Conservation (phyloP, 257 asterid species). For the Scutellaria galericulata region DNA sequence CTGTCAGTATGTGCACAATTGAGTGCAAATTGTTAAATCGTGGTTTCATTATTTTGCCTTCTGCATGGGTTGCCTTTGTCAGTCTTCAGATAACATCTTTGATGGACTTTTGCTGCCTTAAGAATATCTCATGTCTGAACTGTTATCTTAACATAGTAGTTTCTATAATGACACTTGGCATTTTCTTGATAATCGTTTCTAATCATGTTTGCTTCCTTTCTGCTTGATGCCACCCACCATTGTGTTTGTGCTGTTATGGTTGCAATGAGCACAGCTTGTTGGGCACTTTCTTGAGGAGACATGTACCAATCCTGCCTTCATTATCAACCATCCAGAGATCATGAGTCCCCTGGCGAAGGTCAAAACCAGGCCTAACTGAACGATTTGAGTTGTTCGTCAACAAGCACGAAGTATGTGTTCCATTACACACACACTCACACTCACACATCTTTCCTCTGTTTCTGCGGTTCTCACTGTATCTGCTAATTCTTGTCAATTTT, state of each 20-base stretch:
- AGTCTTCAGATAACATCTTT: no score
- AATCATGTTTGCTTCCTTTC: not conserved
- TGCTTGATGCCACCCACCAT: not conserved
- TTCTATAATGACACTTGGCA: no score
- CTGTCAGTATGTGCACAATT: no score
- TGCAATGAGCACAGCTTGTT: slow-evolving; percentile 61
- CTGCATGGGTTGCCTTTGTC: no score
- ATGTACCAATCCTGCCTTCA: slow-evolving; percentile 73
- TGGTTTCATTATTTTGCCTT: no score
- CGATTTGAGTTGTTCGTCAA: slow-evolving; percentile 86
- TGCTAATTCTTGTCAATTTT: not conserved
- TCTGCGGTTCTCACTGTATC: not conserved
- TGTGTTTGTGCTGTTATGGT: slow-evolving; percentile 1
- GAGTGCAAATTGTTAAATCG: no score
- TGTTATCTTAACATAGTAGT: no score
- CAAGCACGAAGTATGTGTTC: slow-evolving; percentile 47
- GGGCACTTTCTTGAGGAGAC: slow-evolving; percentile 92
- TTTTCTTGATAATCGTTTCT: no score
- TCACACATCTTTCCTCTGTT: not conserved
- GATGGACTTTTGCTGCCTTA: no score
- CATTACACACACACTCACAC: no score
- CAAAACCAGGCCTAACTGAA: slow-evolving; percentile 84
- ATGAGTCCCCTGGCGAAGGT: slow-evolving; percentile 96
- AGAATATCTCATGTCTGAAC: no score
- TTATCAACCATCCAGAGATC: slow-evolving; percentile 92